Evolutionary conservation across 1,284 basidiomycete genomes (phyloP), one percentile per base, ranked within the genome.

Genomic region (Athelia psychrophila): DNA sequence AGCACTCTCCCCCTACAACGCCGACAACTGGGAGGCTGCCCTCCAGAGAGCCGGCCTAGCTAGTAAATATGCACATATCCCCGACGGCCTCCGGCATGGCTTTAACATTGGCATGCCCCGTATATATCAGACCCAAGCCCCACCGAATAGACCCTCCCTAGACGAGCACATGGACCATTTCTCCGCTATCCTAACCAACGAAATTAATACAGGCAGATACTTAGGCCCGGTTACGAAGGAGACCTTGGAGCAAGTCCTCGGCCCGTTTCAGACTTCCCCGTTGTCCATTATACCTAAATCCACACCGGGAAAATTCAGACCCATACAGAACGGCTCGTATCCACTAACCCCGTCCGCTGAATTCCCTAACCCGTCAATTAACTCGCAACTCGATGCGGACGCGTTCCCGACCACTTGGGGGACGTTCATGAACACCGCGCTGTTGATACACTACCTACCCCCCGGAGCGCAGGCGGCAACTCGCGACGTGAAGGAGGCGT

Each of bases 251-350:
- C 8, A 5, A 5, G n/a, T n/a, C 20, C 5, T 42, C 5, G 38
- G 38, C 20, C 38, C 38, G 6, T 42, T 42, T n/a, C 38, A 42
- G 16, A 18, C 38, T 6, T 42, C 38, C n/a, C 38, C 38, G 9
- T n/a, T 42, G 16, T 42, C 38, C n/a, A 42, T 42, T 22, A 42
- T 42, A 8, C 38, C 38, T 9, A 42, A 42, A 42, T 22, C 40
- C 1, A 30, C 42, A 0, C 53, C 50, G 2, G 50, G 56, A 0
- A 56, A 56, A 24, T 58, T 40, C 18, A 0, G 38, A 1, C 19
- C 56, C 2, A 50, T 59, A 0, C 57, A 59, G 10, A 56, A 59
- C 2, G 24, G 53, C 5, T 59, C 47, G 0, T 50, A 48, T 20
- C 55, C 57, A 1, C 3, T 25, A 12, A 19, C 9, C 0, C 51